phyloP scores from a whole-genome alignment of 164 flowering plant species.

The Stephania cephalantha region DNA sequence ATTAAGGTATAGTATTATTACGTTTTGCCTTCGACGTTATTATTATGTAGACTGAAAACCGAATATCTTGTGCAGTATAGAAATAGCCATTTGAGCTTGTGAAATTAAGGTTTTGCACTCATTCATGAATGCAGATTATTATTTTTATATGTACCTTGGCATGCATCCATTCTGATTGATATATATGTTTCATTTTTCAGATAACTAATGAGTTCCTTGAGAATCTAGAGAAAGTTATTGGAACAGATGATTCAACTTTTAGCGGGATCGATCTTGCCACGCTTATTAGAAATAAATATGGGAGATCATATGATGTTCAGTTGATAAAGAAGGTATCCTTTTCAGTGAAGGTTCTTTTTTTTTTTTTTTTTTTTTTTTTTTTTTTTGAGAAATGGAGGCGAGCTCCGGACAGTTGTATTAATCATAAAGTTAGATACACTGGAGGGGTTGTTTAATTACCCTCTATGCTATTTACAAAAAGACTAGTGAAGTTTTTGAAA shows the following conservation, averaged over 20 bases:
- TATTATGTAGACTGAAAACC: neutral
- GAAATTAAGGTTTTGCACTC: neutral
- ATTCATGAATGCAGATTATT: neutral
- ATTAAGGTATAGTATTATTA: no score
- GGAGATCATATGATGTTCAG: constrained; percentile 92
- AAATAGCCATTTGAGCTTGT: neutral
- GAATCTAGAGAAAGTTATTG: constrained; percentile 75
- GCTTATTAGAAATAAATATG: constrained; percentile 85
- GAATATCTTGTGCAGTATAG: neutral
- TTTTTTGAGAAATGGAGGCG: no score
- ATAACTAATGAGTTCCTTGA: constrained; percentile 49
- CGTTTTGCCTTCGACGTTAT: neutral
- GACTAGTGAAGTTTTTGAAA: neutral
- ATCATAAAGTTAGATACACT: no score
- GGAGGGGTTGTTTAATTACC: no score
- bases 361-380: no score
- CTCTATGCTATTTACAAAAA: neutral
- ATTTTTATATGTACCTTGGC: neutral
- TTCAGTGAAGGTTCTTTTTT: no score
- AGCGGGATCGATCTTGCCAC: constrained; percentile 88
- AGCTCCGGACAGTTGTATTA: no score
- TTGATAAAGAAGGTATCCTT: constrained; percentile 77
- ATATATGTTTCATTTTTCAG: constrained; percentile 26
- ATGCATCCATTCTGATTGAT: neutral
- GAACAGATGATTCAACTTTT: constrained; percentile 76